phyloP scores from a whole-genome alignment of 2,329 filamentous ascomycete species.

The Trichoderma polysporum region DNA sequence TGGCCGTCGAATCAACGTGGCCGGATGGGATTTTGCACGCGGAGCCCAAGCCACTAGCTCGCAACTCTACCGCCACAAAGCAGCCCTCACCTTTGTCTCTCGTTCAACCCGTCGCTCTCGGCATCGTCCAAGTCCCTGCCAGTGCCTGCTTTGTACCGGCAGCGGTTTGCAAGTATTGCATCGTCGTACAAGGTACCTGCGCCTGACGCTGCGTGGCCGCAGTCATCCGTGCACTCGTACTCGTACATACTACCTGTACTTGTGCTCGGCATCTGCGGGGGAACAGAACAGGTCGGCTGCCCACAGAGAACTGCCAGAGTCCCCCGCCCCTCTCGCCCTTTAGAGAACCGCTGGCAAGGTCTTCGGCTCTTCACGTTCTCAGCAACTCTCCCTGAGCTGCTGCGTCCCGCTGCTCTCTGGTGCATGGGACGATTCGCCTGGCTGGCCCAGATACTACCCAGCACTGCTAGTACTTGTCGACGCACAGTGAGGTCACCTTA shows the following conservation, averaged over 20 bases:
- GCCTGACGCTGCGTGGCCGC: neutral
- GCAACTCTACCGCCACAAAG: conserved; percentile 22
- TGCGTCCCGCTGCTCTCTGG: conserved; percentile 4
- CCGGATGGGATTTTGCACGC: conserved; percentile 18
- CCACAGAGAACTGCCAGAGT: neutral
- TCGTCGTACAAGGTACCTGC: conserved; percentile 2
- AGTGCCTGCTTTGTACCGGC: neutral
- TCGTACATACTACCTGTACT: neutral
- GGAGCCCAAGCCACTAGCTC: conserved; percentile 15
- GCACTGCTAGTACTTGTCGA: neutral
- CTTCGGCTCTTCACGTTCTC: neutral
- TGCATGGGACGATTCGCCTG: neutral
- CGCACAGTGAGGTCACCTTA: conserved; percentile 15
- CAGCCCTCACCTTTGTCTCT: conserved; percentile 12
- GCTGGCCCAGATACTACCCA: neutral
- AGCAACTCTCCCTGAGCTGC: neutral
- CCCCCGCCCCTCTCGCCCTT: neutral
- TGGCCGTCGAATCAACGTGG: conserved; percentile 38
- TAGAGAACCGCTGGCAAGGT: neutral
- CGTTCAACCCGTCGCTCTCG: neutral
- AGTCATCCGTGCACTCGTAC: neutral
- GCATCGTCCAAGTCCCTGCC: neutral
- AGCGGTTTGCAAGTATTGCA: neutral
- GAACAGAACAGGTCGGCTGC: neutral
- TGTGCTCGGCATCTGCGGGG: conserved; percentile 2